Percentiles rank a stretch among this genome's conserved stretches.
phyloP scores from a whole-genome alignment of 352 stramenopile genomes.

The Phytophthora ramorum region DNA sequence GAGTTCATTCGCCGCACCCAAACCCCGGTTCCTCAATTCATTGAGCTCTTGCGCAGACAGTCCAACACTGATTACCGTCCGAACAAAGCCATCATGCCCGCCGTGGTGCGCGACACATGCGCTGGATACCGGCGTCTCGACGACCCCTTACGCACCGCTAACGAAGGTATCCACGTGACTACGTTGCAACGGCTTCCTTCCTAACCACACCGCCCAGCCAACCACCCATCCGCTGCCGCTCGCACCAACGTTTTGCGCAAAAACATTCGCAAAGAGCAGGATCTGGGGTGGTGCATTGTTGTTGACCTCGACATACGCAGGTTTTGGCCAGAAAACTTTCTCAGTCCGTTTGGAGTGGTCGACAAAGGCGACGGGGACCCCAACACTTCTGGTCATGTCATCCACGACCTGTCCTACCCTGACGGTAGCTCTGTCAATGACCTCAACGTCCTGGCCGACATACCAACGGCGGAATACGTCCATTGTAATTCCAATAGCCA shows the following conservation, averaged over 20 bases:
- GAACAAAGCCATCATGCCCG: constrained; percentile 1
- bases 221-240: neutral
- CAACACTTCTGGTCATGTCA: neutral
- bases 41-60: constrained; percentile 1
- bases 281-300: constrained; percentile 10
- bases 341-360: constrained; percentile 22
- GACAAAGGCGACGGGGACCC: constrained; percentile 10
- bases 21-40: neutral
- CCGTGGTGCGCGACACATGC: neutral
- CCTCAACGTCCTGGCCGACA: neutral
- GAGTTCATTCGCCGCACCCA: neutral
- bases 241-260: constrained; percentile 14
- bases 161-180: neutral
- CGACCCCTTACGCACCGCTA: neutral
- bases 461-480: neutral
- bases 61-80: neutral
- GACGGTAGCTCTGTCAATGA: neutral
- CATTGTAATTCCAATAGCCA: neutral
- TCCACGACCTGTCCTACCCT: neutral
- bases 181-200: neutral
- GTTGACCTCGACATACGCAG: constrained; percentile 7
- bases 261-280: constrained; percentile 18
- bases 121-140: neutral
- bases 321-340: neutral
- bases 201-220: neutral